Evolutionary conservation across 2,329 filamentous ascomycete species (phyloP).

Genomic region (Cladophialophora carrionii): DNA sequence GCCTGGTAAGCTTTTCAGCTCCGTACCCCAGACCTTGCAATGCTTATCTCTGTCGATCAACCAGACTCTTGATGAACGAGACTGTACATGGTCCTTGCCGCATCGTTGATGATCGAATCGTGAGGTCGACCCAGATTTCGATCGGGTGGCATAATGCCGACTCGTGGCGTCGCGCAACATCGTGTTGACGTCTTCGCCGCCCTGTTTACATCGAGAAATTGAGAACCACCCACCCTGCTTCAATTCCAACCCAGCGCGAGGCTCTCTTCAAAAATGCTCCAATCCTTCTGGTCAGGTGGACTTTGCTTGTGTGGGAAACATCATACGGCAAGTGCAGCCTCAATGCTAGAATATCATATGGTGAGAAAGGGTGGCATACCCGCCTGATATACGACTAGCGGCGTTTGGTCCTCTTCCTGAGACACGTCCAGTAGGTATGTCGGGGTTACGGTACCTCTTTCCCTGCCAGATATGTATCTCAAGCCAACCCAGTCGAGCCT

Average conservation of each 20-base stretch:
- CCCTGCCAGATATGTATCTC: background rate
- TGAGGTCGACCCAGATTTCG: background rate
- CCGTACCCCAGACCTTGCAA: background rate
- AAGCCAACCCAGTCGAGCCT: background rate
- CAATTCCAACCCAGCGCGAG: background rate
- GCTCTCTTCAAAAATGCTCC: background rate
- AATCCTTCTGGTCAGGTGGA: background rate
- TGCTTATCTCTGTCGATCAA: background rate
- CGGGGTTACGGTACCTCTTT: background rate
- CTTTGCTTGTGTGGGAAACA: background rate
- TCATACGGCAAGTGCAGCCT: background rate
- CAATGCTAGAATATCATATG: background rate
- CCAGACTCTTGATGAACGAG: too few relatives aligned
- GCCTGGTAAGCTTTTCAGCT: background rate
- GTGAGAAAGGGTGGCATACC: background rate
- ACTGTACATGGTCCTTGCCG: background rate
- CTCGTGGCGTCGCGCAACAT: background rate
- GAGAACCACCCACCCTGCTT: background rate
- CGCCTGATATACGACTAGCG: too few relatives aligned
- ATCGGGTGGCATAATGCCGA: background rate
- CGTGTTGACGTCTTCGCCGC: background rate
- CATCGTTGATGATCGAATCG: background rate
- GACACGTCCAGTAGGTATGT: background rate
- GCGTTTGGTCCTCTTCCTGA: background rate
- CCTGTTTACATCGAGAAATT: background rate